phyloP scores from a whole-genome alignment of 805 yeast genomes.

The Brettanomyces anomalus region DNA sequence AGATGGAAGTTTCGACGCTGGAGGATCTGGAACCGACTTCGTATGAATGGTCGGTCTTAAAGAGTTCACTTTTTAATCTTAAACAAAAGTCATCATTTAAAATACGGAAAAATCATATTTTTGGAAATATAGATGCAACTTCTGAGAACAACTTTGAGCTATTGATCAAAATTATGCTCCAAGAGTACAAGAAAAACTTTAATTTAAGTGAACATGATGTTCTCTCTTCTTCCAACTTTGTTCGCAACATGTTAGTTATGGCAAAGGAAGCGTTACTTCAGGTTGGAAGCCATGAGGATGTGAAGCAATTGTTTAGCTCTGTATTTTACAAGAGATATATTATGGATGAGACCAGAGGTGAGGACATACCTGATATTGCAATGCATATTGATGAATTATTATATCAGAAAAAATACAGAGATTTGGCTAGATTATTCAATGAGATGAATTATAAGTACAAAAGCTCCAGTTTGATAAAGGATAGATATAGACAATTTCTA shows the following conservation, averaged over 20 bases:
- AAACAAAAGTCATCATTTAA: conserved; percentile 15
- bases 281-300: conserved; percentile 4
- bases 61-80: conserved; percentile 23
- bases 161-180: conserved; percentile 12
- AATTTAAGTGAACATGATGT: conserved; percentile 16
- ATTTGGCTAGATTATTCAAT: conserved; percentile 31
- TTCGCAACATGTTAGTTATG: conserved; percentile 15
- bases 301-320: conserved; percentile 1
- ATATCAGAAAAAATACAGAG: conserved; percentile 20
- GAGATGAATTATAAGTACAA: no score
- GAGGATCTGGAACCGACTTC: conserved; percentile 31
- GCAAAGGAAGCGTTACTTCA: conserved; percentile 17
- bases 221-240: conserved; percentile 11
- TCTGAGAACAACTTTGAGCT: conserved; percentile 20
- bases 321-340: conserved; percentile 7
- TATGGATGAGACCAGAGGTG: neutral
- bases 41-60: conserved; percentile 32
- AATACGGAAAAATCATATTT: conserved; percentile 10
- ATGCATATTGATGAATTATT: conserved; percentile 12
- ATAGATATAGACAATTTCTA: conserved; percentile 30
- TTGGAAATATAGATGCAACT: conserved; percentile 9
- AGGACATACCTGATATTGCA: conserved; percentile 8
- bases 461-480: no score
- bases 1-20: conserved; percentile 19
- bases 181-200: conserved; percentile 9